Evolutionary conservation across 2,329 filamentous ascomycete genomes (phyloP).

Genomic region (Beauveria bassiana): DNA sequence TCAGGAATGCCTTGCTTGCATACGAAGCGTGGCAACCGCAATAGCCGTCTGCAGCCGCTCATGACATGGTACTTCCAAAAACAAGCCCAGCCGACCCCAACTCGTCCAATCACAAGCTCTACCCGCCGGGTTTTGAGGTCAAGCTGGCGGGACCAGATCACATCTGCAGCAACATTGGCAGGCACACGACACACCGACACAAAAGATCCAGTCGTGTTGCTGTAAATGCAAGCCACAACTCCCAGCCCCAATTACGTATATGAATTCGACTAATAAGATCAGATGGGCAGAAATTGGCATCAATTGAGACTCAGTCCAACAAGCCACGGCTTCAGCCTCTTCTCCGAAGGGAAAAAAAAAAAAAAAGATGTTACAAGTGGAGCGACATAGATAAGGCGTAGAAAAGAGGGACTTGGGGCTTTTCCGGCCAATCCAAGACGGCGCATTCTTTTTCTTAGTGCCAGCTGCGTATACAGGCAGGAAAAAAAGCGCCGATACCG

Average conservation of each 20-base stretch:
- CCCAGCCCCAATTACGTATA: neutral
- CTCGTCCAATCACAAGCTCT: neutral
- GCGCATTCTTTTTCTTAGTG: neutral
- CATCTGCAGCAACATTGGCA: neutral
- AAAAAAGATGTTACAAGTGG: slow-evolving; percentile 3
- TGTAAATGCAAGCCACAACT: neutral
- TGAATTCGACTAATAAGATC: neutral
- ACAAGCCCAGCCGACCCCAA: neutral
- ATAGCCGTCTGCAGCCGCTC: neutral
- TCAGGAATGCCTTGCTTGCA: too few relatives aligned
- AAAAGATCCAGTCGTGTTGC: neutral
- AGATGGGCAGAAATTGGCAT: neutral
- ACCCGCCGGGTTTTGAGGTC: neutral
- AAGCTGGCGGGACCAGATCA: neutral
- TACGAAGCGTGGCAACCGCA: too few relatives aligned
- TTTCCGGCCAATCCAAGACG: neutral
- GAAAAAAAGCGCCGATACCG: slow-evolving; percentile 2
- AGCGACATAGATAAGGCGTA: neutral
- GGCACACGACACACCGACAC: neutral
- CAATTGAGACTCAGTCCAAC: neutral
- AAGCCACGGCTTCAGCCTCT: neutral
- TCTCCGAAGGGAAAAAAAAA: neutral
- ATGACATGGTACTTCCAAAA: neutral
- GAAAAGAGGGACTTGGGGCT: neutral
- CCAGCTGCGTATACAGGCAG: neutral